Evolutionary conservation across 129 eudicot genomes (phyloP).

Genomic region (Ambrosia trifida): DNA sequence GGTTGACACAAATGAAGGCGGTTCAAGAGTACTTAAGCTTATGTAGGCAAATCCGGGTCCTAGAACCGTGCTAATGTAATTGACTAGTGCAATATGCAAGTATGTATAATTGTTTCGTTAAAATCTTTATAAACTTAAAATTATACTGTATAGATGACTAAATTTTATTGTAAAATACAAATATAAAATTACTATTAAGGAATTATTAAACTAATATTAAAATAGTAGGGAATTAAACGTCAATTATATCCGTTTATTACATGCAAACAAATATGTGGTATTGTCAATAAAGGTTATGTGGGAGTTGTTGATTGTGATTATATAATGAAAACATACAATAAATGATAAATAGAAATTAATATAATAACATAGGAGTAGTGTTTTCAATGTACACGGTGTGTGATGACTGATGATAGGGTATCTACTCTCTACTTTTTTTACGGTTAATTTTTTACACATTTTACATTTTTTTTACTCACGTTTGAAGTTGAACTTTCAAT

Average conservation of each 20-base stretch:
- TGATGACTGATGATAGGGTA: no score
- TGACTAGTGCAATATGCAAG: no score
- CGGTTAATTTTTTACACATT: no score
- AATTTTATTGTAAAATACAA: background rate
- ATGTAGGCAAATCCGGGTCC: no score
- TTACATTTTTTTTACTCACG: no score
- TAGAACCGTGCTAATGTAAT: no score
- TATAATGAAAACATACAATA: background rate
- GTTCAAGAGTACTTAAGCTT: no score
- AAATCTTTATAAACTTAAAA: background rate
- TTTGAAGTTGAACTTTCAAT: no score
- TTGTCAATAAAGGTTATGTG: background rate
- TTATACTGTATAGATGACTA: background rate
- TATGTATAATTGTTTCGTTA: background rate
- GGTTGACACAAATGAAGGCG: no score
- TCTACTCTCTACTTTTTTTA: no score
- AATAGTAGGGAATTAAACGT: background rate
- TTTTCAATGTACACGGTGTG: no score
- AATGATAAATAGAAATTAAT: background rate
- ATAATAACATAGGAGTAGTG: no score
- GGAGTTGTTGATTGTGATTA: constrained; percentile 10
- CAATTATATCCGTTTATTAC: background rate
- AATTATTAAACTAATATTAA: background rate
- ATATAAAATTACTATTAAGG: background rate
- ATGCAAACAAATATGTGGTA: background rate